Percentiles rank a stretch among this genome's conserved stretches.
These are phyloP conservation scores for Tetradesmus lagerheimii DNA, from an alignment of 139 green algal genomes.

Conservation along the genomic window DNA sequence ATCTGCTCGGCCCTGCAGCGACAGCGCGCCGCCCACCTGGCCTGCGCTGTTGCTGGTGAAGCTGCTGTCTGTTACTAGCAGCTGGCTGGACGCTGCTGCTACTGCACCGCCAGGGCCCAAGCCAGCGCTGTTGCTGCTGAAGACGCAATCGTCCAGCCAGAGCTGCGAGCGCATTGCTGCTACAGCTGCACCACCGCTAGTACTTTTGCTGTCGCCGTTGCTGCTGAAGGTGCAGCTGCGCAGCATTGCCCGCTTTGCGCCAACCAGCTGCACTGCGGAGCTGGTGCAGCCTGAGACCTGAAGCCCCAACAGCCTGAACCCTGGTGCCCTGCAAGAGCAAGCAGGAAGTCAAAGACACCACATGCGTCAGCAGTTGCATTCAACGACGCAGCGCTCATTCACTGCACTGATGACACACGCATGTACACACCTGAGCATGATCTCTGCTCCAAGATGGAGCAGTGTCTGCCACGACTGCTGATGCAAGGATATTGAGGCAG, in stretches of 20 bases:
- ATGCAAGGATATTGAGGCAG: background rate
- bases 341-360: background rate
- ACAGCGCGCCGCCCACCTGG: background rate
- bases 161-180: slow-evolving; percentile 23
- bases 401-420: background rate
- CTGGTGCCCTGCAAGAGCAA: slow-evolving; percentile 31
- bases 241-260: background rate
- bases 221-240: slow-evolving; percentile 24
- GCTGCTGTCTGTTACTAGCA: slow-evolving; percentile 13
- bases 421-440: background rate
- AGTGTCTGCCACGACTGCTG: background rate
- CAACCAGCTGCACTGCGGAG: slow-evolving; percentile 12
- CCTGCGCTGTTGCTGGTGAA: slow-evolving; percentile 35
- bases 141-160: slow-evolving; percentile 37
- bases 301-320: slow-evolving; percentile 24
- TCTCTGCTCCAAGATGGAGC: background rate
- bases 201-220: background rate
- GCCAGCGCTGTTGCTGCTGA: slow-evolving; percentile 19
- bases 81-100: background rate
- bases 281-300: slow-evolving; percentile 34
- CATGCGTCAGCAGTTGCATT: background rate
- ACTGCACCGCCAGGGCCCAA: slow-evolving; percentile 28
- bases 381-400: background rate
- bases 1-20: slow-evolving; percentile 5
- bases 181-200: slow-evolving; percentile 1